A percentile compares a stretch with the other conserved stretches of the same genome.
Conservation (phyloP, 2,329 filamentous ascomycete species). For the Verticillium albo-atrum region DNA sequence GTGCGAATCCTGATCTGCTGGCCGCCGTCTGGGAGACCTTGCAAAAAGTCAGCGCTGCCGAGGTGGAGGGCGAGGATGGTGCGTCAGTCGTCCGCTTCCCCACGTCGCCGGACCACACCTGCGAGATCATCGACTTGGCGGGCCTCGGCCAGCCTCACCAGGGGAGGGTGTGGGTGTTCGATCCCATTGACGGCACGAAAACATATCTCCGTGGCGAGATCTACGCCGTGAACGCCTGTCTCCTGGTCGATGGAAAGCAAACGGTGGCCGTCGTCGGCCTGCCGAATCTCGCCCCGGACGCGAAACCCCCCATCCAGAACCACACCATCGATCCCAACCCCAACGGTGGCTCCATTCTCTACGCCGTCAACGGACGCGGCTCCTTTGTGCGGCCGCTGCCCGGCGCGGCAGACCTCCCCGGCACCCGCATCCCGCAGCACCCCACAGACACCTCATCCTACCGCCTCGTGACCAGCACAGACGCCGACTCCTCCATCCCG, state of each 20-base stretch:
- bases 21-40: constrained; percentile 44
- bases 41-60: constrained; percentile 22
- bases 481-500: constrained; percentile 41
- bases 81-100: constrained; percentile 25
- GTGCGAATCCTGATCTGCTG: constrained; percentile 35
- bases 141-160: constrained; percentile 31
- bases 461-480: constrained; percentile 40
- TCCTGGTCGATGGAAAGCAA: constrained; percentile 46
- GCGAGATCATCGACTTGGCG: constrained; percentile 49
- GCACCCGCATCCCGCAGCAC: background rate
- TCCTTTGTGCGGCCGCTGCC: constrained; percentile 39
- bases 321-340: constrained; percentile 32
- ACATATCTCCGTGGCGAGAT: constrained; percentile 49
- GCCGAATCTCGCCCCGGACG: constrained; percentile 38
- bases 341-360: constrained; percentile 44
- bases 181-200: constrained; percentile 57
- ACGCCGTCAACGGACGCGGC: constrained; percentile 43
- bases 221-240: constrained; percentile 53
- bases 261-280: constrained; percentile 44
- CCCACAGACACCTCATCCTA: constrained; percentile 6
- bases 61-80: constrained; percentile 18
- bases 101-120: constrained; percentile 38
- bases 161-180: constrained; percentile 52
- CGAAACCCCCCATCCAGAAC: constrained; percentile 35
- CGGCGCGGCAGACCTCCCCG: constrained; percentile 14